Conservation (phyloP, 495 filamentous ascomycete species). For the Chlorociboria aeruginascens region DNA sequence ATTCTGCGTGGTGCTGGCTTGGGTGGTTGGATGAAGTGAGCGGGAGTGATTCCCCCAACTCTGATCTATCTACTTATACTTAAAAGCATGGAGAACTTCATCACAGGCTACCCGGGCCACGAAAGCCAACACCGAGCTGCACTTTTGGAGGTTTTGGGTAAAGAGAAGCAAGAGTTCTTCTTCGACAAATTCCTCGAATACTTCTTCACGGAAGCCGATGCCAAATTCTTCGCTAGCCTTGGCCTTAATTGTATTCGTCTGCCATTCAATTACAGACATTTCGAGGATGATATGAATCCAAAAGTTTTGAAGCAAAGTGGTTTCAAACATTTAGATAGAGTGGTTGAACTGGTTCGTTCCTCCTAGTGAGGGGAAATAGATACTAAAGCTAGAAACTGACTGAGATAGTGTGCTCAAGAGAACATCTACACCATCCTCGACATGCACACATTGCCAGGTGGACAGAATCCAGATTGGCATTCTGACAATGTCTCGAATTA, state of each 20-base stretch:
- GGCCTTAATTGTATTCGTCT: constrained; percentile 53
- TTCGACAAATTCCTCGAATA: constrained; percentile 45
- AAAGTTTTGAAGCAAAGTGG: constrained; percentile 42
- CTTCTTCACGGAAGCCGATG: constrained; percentile 51
- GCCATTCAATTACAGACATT: constrained; percentile 54
- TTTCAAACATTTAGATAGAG: constrained; percentile 49
- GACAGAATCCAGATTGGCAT: constrained; percentile 58
- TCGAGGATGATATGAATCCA: constrained; percentile 54
- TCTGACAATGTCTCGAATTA: constrained; percentile 40
- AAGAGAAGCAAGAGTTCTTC: constrained; percentile 34
- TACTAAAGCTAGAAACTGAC: no score
- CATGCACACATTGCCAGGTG: constrained; percentile 51
- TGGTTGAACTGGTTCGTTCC: constrained; percentile 32
- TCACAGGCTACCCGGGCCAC: constrained; percentile 52
- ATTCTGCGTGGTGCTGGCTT: constrained; percentile 33
- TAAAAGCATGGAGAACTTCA: constrained; percentile 47
- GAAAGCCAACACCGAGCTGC: constrained; percentile 44
- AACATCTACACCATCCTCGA: constrained; percentile 53
- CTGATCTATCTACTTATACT: background rate
- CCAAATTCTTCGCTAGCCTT: constrained; percentile 45
- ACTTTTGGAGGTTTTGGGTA: constrained; percentile 42
- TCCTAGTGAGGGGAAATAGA: background rate
- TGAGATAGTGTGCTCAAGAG: constrained; percentile 33
- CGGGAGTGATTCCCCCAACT: background rate
- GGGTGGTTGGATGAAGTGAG: constrained; percentile 17